phyloP scores from a whole-genome alignment of 1,284 basidiomycete species.

The Ustilago xerochloae region DNA sequence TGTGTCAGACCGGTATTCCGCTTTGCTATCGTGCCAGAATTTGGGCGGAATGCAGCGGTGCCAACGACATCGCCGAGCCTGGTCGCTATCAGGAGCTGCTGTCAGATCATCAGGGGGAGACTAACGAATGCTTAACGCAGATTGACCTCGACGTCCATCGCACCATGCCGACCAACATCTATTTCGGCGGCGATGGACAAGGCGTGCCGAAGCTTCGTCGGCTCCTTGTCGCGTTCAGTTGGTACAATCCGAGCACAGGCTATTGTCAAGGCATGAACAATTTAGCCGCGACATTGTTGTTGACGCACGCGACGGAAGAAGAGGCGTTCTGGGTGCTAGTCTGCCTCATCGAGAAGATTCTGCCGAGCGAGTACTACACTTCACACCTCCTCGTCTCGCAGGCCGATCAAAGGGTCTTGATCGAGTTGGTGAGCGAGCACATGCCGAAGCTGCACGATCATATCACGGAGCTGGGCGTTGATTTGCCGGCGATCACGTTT shows the following conservation, averaged over 20 bases:
- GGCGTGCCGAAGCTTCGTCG: constrained; percentile 91
- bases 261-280: constrained; percentile 83
- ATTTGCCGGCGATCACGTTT: constrained; percentile 93
- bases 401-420: constrained; percentile 89
- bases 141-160: constrained; percentile 89
- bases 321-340: constrained; percentile 96
- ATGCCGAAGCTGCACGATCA: constrained; percentile 82
- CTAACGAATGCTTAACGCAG: constrained; percentile 77
- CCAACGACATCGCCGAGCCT: constrained; percentile 88
- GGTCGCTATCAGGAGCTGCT: constrained; percentile 89
- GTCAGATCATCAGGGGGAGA: constrained; percentile 73
- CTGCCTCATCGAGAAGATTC: constrained; percentile 75
- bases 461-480: constrained; percentile 82
- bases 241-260: constrained; percentile 72
- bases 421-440: constrained; percentile 83
- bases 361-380: constrained; percentile 70
- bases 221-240: constrained; percentile 89
- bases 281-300: constrained; percentile 88
- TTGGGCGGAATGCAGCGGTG: constrained; percentile 92
- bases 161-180: constrained; percentile 90
- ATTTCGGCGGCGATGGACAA: constrained; percentile 93
- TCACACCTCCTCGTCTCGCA: constrained; percentile 77
- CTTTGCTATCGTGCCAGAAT: constrained; percentile 83
- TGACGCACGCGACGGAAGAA: constrained; percentile 92
- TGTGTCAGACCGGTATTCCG: constrained; percentile 87